Percentiles rank a stretch among this genome's conserved stretches.
Conservation (phyloP, 1,284 basidiomycete species). For the Puccinia polysora region DNA sequence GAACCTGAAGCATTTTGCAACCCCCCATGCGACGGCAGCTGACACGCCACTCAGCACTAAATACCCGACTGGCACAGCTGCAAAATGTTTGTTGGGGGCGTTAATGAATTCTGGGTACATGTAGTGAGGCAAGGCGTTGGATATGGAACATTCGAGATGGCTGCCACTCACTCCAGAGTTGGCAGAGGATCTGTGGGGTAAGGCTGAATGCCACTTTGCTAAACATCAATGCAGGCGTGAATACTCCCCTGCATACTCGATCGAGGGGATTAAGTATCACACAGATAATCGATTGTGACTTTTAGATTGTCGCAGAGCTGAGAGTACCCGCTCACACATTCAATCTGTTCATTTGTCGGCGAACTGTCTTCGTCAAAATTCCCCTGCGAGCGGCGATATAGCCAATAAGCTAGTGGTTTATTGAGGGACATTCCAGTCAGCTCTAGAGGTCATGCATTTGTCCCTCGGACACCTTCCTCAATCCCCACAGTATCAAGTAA, state of each 20-base stretch:
- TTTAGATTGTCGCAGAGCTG: neutral
- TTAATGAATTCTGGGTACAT: neutral
- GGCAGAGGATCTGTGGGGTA: constrained; percentile 53
- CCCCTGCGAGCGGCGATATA: constrained; percentile 26
- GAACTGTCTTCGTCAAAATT: neutral
- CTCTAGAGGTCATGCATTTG: neutral
- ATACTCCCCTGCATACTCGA: constrained; percentile 45
- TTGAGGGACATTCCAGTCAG: neutral
- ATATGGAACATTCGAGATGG: neutral
- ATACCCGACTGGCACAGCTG: constrained; percentile 54
- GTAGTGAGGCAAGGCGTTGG: neutral
- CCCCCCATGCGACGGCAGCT: constrained; percentile 50
- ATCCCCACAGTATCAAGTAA: neutral
- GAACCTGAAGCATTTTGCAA: constrained; percentile 52
- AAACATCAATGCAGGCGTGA: constrained; percentile 54
- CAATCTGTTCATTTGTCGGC: constrained; percentile 18
- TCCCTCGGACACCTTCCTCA: neutral
- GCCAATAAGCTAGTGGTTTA: constrained; percentile 14
- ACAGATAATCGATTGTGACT: constrained; percentile 46
- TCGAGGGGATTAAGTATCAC: constrained; percentile 2
- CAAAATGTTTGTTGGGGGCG: neutral
- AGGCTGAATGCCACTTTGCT: constrained; percentile 56
- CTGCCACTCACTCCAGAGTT: constrained; percentile 51
- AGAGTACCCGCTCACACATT: constrained; percentile 20
- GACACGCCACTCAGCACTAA: constrained; percentile 53